These are phyloP conservation scores for Dendryphion nanum DNA, from an alignment of 2,329 filamentous ascomycete species.

Conservation along the genomic window DNA sequence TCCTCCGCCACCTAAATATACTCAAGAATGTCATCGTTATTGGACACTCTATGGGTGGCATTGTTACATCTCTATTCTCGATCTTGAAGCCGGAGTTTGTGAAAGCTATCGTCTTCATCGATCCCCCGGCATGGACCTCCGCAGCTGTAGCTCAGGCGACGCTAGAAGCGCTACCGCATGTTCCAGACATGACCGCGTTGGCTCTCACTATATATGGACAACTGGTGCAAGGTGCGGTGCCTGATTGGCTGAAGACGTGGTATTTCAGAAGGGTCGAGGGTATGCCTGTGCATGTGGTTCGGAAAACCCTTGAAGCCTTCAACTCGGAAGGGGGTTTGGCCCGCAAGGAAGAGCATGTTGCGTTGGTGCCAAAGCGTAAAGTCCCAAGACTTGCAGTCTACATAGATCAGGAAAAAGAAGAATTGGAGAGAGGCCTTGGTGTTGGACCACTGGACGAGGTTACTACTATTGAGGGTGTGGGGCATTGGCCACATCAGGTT, in stretches of 20 bases:
- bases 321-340: not conserved
- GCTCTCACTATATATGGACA: not conserved
- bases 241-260: slow-evolving; percentile 17
- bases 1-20: not conserved
- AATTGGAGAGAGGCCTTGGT: slow-evolving; percentile 12
- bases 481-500: slow-evolving; percentile 18
- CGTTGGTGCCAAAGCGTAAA: slow-evolving; percentile 10
- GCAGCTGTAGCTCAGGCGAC: slow-evolving; percentile 4
- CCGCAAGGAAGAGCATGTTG: slow-evolving; percentile 7
- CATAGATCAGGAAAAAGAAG: slow-evolving; percentile 7
- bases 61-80: slow-evolving; percentile 9
- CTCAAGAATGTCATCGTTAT: not conserved
- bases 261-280: slow-evolving; percentile 9
- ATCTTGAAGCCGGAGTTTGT: slow-evolving; percentile 9
- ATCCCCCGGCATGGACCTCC: slow-evolving; percentile 12
- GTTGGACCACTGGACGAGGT: not conserved
- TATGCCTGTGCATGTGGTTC: slow-evolving; percentile 9
- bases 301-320: not conserved
- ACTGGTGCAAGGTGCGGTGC: slow-evolving; percentile 1
- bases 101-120: slow-evolving; percentile 13
- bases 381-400: slow-evolving; percentile 13
- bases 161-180: not conserved
- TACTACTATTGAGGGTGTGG: slow-evolving; percentile 5
- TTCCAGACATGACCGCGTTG: not conserved
- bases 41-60: not conserved